A percentile compares a stretch with the other conserved stretches of the same genome.
Evolutionary conservation across 2,329 filamentous ascomycete genomes (phyloP).

Genomic region (Neopestalotiopsis sp.): DNA sequence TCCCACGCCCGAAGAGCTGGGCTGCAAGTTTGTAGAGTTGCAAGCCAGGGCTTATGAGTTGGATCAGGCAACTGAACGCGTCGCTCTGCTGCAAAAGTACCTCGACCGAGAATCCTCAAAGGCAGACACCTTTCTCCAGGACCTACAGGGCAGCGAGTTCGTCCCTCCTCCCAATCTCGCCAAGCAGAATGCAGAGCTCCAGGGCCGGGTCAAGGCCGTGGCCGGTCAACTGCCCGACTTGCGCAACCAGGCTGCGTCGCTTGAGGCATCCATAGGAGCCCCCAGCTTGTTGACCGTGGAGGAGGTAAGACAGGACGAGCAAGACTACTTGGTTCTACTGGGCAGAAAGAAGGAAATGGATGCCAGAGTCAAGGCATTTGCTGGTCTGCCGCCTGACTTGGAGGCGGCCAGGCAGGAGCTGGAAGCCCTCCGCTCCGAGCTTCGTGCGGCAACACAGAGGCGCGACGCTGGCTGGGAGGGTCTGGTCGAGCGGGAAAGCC

Average conservation of each 20-base stretch:
- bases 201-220: constrained; percentile 72
- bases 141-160: constrained; percentile 53
- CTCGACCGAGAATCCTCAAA: constrained; percentile 55
- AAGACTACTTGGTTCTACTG: constrained; percentile 62
- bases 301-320: constrained; percentile 63
- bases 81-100: constrained; percentile 61
- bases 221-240: constrained; percentile 72
- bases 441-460: constrained; percentile 64
- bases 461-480: constrained; percentile 79
- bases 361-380: constrained; percentile 67
- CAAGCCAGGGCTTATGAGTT: constrained; percentile 59
- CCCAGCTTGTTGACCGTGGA: constrained; percentile 51
- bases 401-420: constrained; percentile 74
- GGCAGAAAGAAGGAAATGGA: constrained; percentile 65
- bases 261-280: constrained; percentile 38
- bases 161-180: constrained; percentile 64
- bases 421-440: constrained; percentile 67
- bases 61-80: constrained; percentile 60
- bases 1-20: constrained; percentile 56
- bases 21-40: constrained; percentile 58
- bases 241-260: constrained; percentile 55
- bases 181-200: constrained; percentile 76
- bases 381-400: constrained; percentile 74
- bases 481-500: constrained; percentile 68
- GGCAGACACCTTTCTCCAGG: constrained; percentile 45